Percentiles rank a stretch among this genome's conserved stretches.
phyloP scores from a whole-genome alignment of 2,329 filamentous ascomycete genomes.

The Sclerotiophoma versabilis region DNA sequence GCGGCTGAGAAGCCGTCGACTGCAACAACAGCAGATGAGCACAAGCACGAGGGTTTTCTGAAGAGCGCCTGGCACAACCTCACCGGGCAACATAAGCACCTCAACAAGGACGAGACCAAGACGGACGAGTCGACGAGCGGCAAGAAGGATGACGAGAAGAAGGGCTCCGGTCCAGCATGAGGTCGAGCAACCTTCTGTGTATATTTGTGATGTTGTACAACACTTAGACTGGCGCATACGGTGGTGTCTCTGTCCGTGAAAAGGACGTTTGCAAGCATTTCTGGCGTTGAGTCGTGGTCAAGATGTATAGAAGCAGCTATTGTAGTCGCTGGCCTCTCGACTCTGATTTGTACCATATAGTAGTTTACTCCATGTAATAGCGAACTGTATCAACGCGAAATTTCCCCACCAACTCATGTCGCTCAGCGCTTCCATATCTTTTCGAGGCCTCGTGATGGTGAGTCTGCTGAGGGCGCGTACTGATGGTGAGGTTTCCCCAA shows the following conservation, averaged over 20 bases:
- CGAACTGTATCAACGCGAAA: background rate
- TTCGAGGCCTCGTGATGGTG: background rate
- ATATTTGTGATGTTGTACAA: constrained; percentile 24
- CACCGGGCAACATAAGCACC: constrained; percentile 70
- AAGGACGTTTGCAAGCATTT: constrained; percentile 39
- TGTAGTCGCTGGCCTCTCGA: constrained; percentile 40
- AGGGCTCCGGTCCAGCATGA: constrained; percentile 46
- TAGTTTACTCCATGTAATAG: constrained; percentile 13
- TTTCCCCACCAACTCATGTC: background rate
- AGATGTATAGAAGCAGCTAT: constrained; percentile 31
- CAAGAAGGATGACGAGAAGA: constrained; percentile 38
- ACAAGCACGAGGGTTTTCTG: constrained; percentile 87
- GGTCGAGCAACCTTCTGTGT: background rate
- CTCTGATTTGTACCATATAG: constrained; percentile 43
- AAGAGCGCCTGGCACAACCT: constrained; percentile 93
- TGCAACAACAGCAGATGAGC: constrained; percentile 41
- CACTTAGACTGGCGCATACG: constrained; percentile 25
- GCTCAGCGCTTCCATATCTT: constrained; percentile 13
- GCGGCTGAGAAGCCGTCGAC: constrained; percentile 22
- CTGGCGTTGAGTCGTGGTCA: constrained; percentile 31
- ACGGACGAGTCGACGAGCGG: constrained; percentile 36
- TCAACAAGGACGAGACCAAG: constrained; percentile 37
- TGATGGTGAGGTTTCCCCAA: background rate
- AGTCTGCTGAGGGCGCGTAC: constrained; percentile 5
- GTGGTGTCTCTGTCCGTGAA: constrained; percentile 17